phyloP scores from a whole-genome alignment of 2,329 filamentous ascomycete species.

The Hymenoscyphus albidus region DNA sequence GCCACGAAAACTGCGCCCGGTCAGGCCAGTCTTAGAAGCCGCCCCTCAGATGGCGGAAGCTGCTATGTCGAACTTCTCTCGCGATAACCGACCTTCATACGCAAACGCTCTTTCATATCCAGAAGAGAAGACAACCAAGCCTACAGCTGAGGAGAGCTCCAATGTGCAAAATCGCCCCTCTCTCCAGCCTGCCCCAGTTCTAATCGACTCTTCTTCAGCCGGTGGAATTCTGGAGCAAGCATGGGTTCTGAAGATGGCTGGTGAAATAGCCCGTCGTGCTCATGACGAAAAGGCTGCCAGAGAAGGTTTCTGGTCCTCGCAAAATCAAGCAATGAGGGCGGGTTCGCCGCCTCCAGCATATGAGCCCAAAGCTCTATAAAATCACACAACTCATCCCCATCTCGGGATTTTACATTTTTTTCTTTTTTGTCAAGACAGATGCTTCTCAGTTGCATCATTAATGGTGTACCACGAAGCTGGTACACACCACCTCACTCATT shows the following conservation, averaged over 20 bases:
- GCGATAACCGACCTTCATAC: slow-evolving; percentile 21
- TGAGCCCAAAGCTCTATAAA: slow-evolving; percentile 38
- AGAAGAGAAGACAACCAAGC: slow-evolving; percentile 22
- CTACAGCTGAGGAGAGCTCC: slow-evolving; percentile 4
- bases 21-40: slow-evolving; percentile 20
- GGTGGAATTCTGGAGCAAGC: slow-evolving; percentile 50
- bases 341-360: slow-evolving; percentile 60
- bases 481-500: slow-evolving; percentile 15
- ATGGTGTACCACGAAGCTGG: slow-evolving; percentile 7
- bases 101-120: slow-evolving; percentile 17
- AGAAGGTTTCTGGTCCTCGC: slow-evolving; percentile 43
- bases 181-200: slow-evolving; percentile 21
- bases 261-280: slow-evolving; percentile 82
- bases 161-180: slow-evolving; percentile 12
- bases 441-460: slow-evolving; percentile 8
- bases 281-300: slow-evolving; percentile 71
- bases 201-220: slow-evolving; percentile 24
- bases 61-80: slow-evolving; percentile 19
- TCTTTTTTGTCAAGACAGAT: slow-evolving; percentile 17
- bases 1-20: slow-evolving; percentile 29
- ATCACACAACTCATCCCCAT: slow-evolving; percentile 4
- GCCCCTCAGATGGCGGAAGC: slow-evolving; percentile 19
- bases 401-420: slow-evolving; percentile 5
- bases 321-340: slow-evolving; percentile 45
- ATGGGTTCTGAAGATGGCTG: slow-evolving; percentile 90